Base-by-base conservation (phyloP, 1,139 yeast genomes). In the Hyphopichia pseudoburtonii region DNA sequence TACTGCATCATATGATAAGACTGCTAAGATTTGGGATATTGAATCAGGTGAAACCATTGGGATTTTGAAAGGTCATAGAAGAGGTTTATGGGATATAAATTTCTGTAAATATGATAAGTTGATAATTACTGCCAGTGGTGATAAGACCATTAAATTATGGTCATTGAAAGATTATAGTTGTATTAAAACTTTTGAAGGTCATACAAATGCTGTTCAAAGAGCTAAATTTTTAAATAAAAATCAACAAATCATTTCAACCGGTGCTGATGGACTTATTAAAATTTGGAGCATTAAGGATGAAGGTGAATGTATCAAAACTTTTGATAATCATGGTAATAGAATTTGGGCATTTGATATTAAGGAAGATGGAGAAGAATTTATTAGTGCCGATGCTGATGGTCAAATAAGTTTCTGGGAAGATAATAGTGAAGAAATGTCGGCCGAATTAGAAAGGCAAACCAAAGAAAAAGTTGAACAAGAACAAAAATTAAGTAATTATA, bases 371-470 rank as follows among this genome's bases (percentile, higher is more conserved):
- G 74, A 73, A 11, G 73, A 74, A 37, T 73, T 92, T 41, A 77
- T 87, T 1, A 79, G 89, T 39, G 97, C 96, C 1, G 97, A 94
- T 60, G 97, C 96, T 1, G 97, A 92, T 60, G 96, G 97, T 37
- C 84, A 87, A 33, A 75, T 92, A 45, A 86, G 87, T 34, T 70
- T 86, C 32, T 92, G 98, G 98, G 69, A 70, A 39, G 98, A 92
- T 61, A 82, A 84, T 51, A 86, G 96, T 2, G 90, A 80, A 41
- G 88, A 84, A 53, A 71, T 73, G 37, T 60, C 64, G 35, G 74
- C 70, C 37, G 71, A 70, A 41, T 74, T 71, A 43, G 78, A 76
- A 45, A 76, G 72, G 44, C 69, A 70, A 40, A 73, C 73, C 35
- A 83, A 78, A 45, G 53, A 66, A 37, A 76, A 74, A 48, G 78